A percentile compares a stretch with the other conserved stretches of the same genome.
These are phyloP conservation scores for Oryza australiensis DNA, from an alignment of 176 grass and related monocot genomes.

Conservation along the genomic window DNA sequence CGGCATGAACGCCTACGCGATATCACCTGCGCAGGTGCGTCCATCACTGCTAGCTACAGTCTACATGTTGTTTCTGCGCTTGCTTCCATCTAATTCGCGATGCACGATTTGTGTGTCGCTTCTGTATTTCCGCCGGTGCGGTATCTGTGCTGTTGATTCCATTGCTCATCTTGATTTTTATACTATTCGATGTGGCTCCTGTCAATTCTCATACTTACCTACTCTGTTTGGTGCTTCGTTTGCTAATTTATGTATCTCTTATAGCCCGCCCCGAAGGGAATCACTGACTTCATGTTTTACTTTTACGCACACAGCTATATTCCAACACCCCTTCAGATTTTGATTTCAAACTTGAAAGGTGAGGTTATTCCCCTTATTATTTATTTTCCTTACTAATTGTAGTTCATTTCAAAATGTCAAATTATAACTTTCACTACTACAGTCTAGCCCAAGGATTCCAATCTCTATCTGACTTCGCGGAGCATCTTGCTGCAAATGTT, in stretches of 20 bases:
- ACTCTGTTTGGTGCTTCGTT: neutral
- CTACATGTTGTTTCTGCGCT: neutral
- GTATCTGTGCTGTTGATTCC: neutral
- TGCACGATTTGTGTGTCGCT: neutral
- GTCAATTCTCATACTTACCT: neutral
- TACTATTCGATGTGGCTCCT: neutral
- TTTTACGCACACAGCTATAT: slow-evolving; percentile 55
- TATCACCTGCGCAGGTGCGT: slow-evolving; percentile 65
- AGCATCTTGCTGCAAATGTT: slow-evolving; percentile 73
- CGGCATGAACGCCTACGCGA: slow-evolving; percentile 64
- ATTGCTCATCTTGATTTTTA: neutral
- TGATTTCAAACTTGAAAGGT: slow-evolving; percentile 97
- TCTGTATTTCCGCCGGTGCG: neutral
- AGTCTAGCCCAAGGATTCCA: slow-evolving; percentile 82
- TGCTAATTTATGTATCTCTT: neutral
- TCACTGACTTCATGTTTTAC: slow-evolving; percentile 25
- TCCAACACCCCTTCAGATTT: slow-evolving; percentile 95
- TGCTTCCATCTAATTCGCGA: neutral
- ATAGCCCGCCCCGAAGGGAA: neutral
- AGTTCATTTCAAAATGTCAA: neutral
- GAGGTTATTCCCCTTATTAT: neutral
- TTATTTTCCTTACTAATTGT: neutral
- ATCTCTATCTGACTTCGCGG: slow-evolving; percentile 65
- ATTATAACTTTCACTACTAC: slow-evolving; percentile 14
- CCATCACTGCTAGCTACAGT: neutral